Evolutionary conservation across 169 alveolate species (phyloP), one percentile per base, ranked within the genome.

Genomic region (Amoebophrya sp.): DNA sequence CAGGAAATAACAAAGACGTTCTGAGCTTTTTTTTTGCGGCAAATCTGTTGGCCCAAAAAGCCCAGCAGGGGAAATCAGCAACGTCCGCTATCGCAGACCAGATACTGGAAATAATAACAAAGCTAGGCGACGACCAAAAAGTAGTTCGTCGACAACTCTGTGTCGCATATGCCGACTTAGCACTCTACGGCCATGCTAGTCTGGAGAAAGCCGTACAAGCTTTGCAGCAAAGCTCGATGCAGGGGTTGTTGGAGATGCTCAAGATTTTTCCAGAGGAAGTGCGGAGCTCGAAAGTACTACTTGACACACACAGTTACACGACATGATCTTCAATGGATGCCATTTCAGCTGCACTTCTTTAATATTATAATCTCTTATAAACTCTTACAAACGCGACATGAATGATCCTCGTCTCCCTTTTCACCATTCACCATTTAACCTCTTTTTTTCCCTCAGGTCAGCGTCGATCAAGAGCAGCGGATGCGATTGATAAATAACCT

Each of bases 131-230:
- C 83, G 83, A 26, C 2, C 3, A 65, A 6, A 65, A 65, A 36
- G 83, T 65, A 6, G 83, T 65, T 29, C 18, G n/a, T 1, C 83
- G 83, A 26, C 83, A 65, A 26, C 26, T 65, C 38, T 65, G 83
- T 18, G 83, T 65, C 36, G 83, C 83, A 6, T 65, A 65, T 36
- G 83, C 83, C 12, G 83, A 65, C 33, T 36, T 65, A 10, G 83
- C 83, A 18, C 83, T 65, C 33, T 65, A 65, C 83, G 83, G 83
- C 10, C 83, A 65, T 36, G 83, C 83, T 36, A 6, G 33, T 6
- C 26, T 65, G 83, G 83, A 65, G 83, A 65, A 65, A 26, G 83
- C 83, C 38, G 83, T 65, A 36, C 83, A 65, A 36, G 33, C 83
- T 1, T 36, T 65, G 83, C 83, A 65, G 83, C 33, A 0, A 36